These are phyloP conservation scores for Aureobasidium subglaciale DNA, from an alignment of 2,329 filamentous ascomycete genomes.

Conservation along the genomic window DNA sequence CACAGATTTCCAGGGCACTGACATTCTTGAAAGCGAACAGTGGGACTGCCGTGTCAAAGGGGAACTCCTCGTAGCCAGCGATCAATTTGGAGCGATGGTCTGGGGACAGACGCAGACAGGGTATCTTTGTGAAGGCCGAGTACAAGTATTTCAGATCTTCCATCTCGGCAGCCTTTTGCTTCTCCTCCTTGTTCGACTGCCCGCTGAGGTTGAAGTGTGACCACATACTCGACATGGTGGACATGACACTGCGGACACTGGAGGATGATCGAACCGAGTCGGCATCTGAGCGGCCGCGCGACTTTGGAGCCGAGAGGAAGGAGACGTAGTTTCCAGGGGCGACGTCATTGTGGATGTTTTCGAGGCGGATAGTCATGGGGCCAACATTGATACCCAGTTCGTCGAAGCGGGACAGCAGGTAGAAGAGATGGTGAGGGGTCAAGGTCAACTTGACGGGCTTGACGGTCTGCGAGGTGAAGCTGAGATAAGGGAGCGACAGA, in stretches of 20 bases:
- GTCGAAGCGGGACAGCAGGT: conserved; percentile 89
- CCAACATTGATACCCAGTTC: conserved; percentile 85
- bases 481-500: conserved; percentile 77
- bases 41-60: conserved; percentile 93
- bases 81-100: conserved; percentile 89
- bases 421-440: conserved; percentile 94
- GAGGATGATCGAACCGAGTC: conserved; percentile 93
- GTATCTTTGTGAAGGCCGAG: conserved; percentile 97
- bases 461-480: conserved; percentile 73
- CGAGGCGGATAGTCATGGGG: conserved; percentile 90
- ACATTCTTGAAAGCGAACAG: conserved; percentile 97
- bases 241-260: conserved; percentile 95
- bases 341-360: conserved; percentile 85
- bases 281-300: conserved; percentile 73
- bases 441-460: conserved; percentile 89
- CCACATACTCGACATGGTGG: conserved; percentile 91
- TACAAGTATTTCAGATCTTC: conserved; percentile 93
- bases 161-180: conserved; percentile 77
- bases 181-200: conserved; percentile 76
- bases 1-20: conserved; percentile 85
- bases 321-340: conserved; percentile 91
- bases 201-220: conserved; percentile 77
- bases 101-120: conserved; percentile 80
- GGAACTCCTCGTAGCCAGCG: conserved; percentile 91
- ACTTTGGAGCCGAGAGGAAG: conserved; percentile 77